Evolutionary conservation across 2,329 filamentous ascomycete genomes (phyloP).

Genomic region (Ascomycota sp.): DNA sequence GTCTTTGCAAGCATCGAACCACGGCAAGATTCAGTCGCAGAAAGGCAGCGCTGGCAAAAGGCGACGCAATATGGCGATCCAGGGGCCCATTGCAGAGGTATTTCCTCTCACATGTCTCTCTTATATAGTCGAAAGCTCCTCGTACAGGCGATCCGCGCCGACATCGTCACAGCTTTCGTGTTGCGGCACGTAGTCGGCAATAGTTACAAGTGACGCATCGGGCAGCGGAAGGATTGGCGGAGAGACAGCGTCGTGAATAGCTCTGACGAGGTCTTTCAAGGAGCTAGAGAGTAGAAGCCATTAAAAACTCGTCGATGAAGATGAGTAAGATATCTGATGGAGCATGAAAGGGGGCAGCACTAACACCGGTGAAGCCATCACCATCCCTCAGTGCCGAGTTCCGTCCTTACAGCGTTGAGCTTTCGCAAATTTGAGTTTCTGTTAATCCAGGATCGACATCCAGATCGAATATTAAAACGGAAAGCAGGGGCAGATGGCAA

Average conservation of each 20-base stretch:
- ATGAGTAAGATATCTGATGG: too few species aligned
- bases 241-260: slow-evolving; percentile 27
- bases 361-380: slow-evolving; percentile 10
- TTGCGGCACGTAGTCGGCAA: slow-evolving; percentile 47
- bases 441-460: too few species aligned
- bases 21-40: slow-evolving; percentile 41
- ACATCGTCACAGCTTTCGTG: slow-evolving; percentile 47
- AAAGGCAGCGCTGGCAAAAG: slow-evolving; percentile 44
- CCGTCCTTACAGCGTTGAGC: too few species aligned
- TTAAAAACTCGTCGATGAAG: too few species aligned
- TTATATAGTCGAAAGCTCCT: slow-evolving; percentile 49
- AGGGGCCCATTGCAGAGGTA: slow-evolving; percentile 39
- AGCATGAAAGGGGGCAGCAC: slow-evolving; percentile 2
- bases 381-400: too few species aligned
- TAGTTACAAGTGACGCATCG: slow-evolving; percentile 37
- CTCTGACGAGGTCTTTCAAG: slow-evolving; percentile 40
- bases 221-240: slow-evolving; percentile 42
- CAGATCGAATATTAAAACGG: too few species aligned
- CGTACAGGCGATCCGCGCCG: slow-evolving; percentile 49
- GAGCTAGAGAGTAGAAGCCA: slow-evolving; percentile 18
- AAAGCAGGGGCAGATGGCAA: too few species aligned
- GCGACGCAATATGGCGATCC: slow-evolving; percentile 44
- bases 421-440: too few species aligned
- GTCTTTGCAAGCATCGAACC: slow-evolving; percentile 39
- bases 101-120: slow-evolving; percentile 39